These are phyloP conservation scores for Penicillium coffeae DNA, from an alignment of 495 filamentous ascomycete species.

Conservation along the genomic window DNA sequence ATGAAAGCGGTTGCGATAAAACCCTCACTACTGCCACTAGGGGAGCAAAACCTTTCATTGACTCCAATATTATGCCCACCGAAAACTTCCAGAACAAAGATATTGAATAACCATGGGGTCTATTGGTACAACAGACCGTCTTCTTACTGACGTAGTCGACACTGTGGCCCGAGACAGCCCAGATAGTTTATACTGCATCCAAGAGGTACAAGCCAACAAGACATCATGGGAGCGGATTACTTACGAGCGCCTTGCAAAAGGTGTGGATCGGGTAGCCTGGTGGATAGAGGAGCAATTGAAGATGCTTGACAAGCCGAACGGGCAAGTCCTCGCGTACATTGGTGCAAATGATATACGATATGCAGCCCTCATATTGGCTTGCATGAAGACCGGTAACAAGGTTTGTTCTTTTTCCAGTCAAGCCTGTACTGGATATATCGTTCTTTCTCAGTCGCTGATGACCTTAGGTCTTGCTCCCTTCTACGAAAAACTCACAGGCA, in stretches of 20 bases:
- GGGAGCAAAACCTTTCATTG: no score
- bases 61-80: no score
- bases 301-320: background rate
- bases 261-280: constrained; percentile 48
- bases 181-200: no score
- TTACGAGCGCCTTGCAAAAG: constrained; percentile 10
- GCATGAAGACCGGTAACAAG: constrained; percentile 13
- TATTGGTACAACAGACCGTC: no score
- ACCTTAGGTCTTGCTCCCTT: constrained; percentile 26
- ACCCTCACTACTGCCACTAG: no score
- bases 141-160: no score
- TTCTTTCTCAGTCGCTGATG: background rate
- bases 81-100: no score
- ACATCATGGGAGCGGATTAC: background rate
- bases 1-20: no score
- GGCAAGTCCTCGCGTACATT: constrained; percentile 20
- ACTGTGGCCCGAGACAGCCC: no score
- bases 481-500: constrained; percentile 32
- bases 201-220: no score
- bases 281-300: constrained; percentile 38
- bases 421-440: background rate
- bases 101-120: no score
- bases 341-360: constrained; percentile 24
- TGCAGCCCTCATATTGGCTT: constrained; percentile 11
- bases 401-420: no score